phyloP scores from a whole-genome alignment of 805 yeast genomes.

The Metschnikowia dekortorum region DNA sequence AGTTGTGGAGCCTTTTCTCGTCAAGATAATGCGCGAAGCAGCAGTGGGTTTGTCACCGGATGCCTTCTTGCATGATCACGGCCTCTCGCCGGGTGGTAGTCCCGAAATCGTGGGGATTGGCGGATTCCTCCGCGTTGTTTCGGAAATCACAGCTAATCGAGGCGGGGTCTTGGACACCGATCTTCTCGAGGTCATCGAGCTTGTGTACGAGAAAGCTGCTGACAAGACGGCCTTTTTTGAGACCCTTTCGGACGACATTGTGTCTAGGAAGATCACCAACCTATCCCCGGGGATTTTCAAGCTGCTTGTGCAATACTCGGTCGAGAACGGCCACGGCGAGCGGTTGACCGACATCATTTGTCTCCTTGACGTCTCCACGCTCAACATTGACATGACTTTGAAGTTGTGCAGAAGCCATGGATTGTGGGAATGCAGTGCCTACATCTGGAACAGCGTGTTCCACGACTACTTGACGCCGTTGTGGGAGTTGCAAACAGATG shows the following conservation, averaged over 20 bases:
- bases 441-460: constrained; percentile 67
- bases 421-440: constrained; percentile 59
- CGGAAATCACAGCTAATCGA: constrained; percentile 6
- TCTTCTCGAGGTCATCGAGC: constrained; percentile 16
- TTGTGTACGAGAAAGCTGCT: constrained; percentile 24
- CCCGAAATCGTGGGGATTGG: neutral
- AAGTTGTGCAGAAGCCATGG: constrained; percentile 52
- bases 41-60: neutral
- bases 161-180: constrained; percentile 6
- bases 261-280: constrained; percentile 39
- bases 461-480: constrained; percentile 72
- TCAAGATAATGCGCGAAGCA: constrained; percentile 49
- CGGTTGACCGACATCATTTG: constrained; percentile 66
- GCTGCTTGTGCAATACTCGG: constrained; percentile 52
- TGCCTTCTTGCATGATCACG: neutral
- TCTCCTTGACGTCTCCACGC: constrained; percentile 55
- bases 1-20: constrained; percentile 49
- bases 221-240: constrained; percentile 44
- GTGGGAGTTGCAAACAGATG: constrained; percentile 43
- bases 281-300: constrained; percentile 65
- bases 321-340: constrained; percentile 37
- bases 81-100: neutral
- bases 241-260: constrained; percentile 48
- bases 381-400: constrained; percentile 78
- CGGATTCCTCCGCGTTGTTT: constrained; percentile 16